phyloP scores from a whole-genome alignment of 352 stramenopile genomes.

The Saprolegnia parasitica region DNA sequence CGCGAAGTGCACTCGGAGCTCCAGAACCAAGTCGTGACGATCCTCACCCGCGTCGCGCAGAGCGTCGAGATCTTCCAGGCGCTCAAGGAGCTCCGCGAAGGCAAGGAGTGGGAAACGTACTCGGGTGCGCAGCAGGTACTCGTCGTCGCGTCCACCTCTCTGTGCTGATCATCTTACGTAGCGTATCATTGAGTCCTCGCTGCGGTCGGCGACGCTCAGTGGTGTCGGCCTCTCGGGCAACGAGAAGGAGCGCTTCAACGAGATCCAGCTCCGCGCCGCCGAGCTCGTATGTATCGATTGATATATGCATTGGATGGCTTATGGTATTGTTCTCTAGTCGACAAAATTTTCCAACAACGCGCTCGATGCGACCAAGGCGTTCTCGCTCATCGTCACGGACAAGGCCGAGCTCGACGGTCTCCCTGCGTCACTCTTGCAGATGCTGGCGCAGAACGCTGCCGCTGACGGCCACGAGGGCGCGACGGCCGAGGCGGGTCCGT shows the following conservation, averaged over 20 bases:
- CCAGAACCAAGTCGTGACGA: conserved; percentile 92
- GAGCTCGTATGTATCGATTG: conserved; percentile 83
- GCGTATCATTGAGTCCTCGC: conserved; percentile 86
- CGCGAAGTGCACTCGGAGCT: conserved; percentile 91
- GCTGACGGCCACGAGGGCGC: conserved; percentile 45
- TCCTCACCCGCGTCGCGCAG: conserved; percentile 92
- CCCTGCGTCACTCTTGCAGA: conserved; percentile 84
- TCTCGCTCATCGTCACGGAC: conserved; percentile 85
- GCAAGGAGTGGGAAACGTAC: conserved; percentile 52
- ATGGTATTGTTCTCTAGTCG: conserved; percentile 39
- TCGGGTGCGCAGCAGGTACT: conserved; percentile 55
- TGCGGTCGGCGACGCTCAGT: conserved; percentile 87
- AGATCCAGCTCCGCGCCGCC: conserved; percentile 91
- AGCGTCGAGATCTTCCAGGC: conserved; percentile 90
- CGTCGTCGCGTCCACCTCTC: not conserved
- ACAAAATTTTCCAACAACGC: conserved; percentile 98
- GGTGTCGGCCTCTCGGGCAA: conserved; percentile 92
- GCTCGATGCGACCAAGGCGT: conserved; percentile 96
- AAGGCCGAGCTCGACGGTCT: conserved; percentile 85
- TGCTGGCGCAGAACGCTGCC: conserved; percentile 76
- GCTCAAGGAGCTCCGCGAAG: conserved; percentile 80
- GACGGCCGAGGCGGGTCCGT: conserved; percentile 87
- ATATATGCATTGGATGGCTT: not conserved
- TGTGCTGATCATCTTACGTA: conserved; percentile 20
- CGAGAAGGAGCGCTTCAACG: conserved; percentile 93